Base-by-base conservation (phyloP, 768 basidiomycete species). In the Leccinum subgranulosum region DNA sequence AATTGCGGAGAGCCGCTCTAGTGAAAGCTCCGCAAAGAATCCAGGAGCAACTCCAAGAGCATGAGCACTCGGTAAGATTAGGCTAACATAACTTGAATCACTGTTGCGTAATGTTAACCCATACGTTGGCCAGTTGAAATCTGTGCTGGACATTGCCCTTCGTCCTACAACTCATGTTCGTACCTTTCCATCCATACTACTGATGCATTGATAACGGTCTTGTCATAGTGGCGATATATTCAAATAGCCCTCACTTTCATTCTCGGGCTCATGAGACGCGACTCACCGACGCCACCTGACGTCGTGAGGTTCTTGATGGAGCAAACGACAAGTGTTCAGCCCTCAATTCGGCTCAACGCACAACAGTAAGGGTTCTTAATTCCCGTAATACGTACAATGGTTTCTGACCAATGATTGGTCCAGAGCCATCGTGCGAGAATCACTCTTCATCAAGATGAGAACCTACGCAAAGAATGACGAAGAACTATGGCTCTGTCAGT, bases 201-300 rank as follows among this genome's bases (percentile, higher is more conserved):
- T 15, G 25, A 49, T 43, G 25, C 23, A 49, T 43, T 49, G 53
- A 68, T 58, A 54, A 59, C 17, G 19, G 51, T 47, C 29, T 56
- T 57, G 17, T 65, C 14, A n/a, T 62, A 92, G 90, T 92, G 90
- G 90, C 79, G 90, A 74, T 92, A 92, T 69, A 77, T 85, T 0
- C 86, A 91, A 76, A 85, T 84, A 63, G 86, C 90, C 8, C 70
- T 78, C 29, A 81, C 79, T 33, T 86, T 89, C 66, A 68, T 92
- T 47, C 75, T 74, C 29, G 77, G 80, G 39, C 76, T 91, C 29
- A 75, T 91, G 54, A 81, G 86, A 64, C 77, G 89, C 67, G 88
- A 93, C 64, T 69, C 72, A 28, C 72, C 79, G 10, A 77, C 82
- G 17, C 69, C 81, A 3, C 74, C 85, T 14, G 79, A 79, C 4